Conservation (phyloP, 495 filamentous ascomycete species). For the Xylona heveae region DNA sequence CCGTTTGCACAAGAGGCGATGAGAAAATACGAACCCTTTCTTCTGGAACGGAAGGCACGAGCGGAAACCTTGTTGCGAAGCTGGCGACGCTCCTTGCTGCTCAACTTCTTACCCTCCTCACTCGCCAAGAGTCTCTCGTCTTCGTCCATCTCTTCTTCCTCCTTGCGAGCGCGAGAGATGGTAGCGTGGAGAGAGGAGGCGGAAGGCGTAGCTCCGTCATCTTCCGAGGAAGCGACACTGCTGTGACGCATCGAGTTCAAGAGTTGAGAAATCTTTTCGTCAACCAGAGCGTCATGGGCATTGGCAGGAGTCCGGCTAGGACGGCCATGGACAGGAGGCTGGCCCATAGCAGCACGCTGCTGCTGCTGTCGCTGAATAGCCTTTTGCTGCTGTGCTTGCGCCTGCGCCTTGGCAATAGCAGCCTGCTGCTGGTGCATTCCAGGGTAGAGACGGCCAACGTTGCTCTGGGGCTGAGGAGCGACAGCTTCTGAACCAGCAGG, state of each 20-base stretch:
- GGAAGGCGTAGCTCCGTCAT: conserved; percentile 25
- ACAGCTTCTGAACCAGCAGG: conserved; percentile 12
- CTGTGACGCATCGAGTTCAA: conserved; percentile 65
- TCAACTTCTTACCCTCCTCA: conserved; percentile 93
- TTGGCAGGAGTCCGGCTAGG: conserved; percentile 14
- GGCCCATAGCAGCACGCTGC: conserved; percentile 10
- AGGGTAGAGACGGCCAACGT: conserved; percentile 54
- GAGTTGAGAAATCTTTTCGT: conserved; percentile 70
- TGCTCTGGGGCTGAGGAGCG: conserved; percentile 27
- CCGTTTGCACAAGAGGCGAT: background rate
- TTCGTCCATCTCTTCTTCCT: conserved; percentile 96
- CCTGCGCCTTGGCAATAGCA: conserved; percentile 53
- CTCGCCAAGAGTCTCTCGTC: conserved; percentile 83
- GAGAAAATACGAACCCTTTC: conserved; percentile 54
- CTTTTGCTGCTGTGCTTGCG: conserved; percentile 45
- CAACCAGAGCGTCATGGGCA: conserved; percentile 42
- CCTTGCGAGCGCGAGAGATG: conserved; percentile 44
- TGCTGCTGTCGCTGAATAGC: conserved; percentile 34
- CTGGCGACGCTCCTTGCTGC: conserved; percentile 82
- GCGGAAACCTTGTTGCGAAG: conserved; percentile 96
- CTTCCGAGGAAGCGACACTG: conserved; percentile 26
- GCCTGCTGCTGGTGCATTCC: conserved; percentile 86
- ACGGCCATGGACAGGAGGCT: conserved; percentile 10
- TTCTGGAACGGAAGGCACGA: conserved; percentile 78
- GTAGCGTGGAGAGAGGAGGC: conserved; percentile 29